Conservation (phyloP, 768 basidiomycete genomes). For the Mycena polygramma region DNA sequence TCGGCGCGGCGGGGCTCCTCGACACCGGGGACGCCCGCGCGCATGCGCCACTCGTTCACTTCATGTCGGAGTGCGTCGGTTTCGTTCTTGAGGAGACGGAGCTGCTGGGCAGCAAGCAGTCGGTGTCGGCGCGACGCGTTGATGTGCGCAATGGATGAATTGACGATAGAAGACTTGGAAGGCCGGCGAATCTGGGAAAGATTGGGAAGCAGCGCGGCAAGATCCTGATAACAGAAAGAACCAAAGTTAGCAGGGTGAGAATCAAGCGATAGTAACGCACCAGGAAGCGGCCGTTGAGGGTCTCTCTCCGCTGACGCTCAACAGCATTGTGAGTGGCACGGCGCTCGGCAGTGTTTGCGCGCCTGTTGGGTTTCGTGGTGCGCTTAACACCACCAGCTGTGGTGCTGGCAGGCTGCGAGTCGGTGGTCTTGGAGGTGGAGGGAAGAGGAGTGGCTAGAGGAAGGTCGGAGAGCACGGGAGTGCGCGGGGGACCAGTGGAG, state of each 20-base stretch:
- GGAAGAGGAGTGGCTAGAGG: slow-evolving; percentile 28
- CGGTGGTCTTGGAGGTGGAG: slow-evolving; percentile 1
- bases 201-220: slow-evolving; percentile 93
- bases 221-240: slow-evolving; percentile 67
- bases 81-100: slow-evolving; percentile 84
- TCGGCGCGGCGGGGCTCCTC: slow-evolving; percentile 83
- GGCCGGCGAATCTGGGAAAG: slow-evolving; percentile 93
- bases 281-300: slow-evolving; percentile 92
- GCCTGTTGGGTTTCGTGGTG: slow-evolving; percentile 87
- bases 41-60: slow-evolving; percentile 93
- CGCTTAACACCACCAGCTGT: slow-evolving; percentile 50
- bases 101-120: slow-evolving; percentile 85
- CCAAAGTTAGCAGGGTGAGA: neutral
- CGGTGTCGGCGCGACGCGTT: slow-evolving; percentile 87
- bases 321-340: slow-evolving; percentile 98
- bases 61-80: slow-evolving; percentile 90
- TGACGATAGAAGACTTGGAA: slow-evolving; percentile 97
- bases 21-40: slow-evolving; percentile 77
- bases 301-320: slow-evolving; percentile 94
- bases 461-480: slow-evolving; percentile 32
- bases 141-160: slow-evolving; percentile 92
- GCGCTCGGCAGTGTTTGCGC: slow-evolving; percentile 97
- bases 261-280: slow-evolving; percentile 56
- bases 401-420: slow-evolving; percentile 37
- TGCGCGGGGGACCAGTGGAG: slow-evolving; percentile 37